Evolutionary conservation across 2,329 filamentous ascomycete genomes (phyloP), one percentile per base, ranked within the genome.

Genomic region (Metarhizium sp.): DNA sequence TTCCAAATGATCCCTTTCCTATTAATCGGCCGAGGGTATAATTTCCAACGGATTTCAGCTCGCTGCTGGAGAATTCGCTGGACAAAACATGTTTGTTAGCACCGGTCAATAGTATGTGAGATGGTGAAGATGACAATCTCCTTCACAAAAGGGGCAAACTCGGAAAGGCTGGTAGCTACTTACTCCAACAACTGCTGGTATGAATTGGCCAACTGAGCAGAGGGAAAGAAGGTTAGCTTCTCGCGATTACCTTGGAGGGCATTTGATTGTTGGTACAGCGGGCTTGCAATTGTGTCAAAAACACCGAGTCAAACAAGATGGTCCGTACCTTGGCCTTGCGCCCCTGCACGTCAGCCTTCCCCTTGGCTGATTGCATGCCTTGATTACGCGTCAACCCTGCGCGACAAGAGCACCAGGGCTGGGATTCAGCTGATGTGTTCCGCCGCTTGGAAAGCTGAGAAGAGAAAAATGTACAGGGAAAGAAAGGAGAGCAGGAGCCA

Each of bases 1-100:
- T 97, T 65, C 94, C 94, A 73, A 99, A 99, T 60, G 92, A 96
- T 56, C 94, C 94, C 69, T 97, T 99, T 62, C 94, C 94, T 68
- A 99, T 96, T 57, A 99, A 78, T 57, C 86, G 86, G 49, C 94
- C 94, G 56, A 99, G 81, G 40, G 86, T 86, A 72, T 99, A 99
- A 75, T 96, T 97, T 63, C 94, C 94, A 58, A 99, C 94, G 54
- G 86, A 90, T 66, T 88, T 87, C 62, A 99, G 83, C 61, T 99
- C 92, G 69, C 87, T 88, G 64, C 89, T 90, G 58, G 90, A 87
- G 76, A 99, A 99, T 74, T 97, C 92, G 76, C 90, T 96, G 70
- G 29, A 38, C 10, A 48, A 20, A n/a, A 55, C 61, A 57, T 51
- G 55, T 45, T 20, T 55, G 57, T 58, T 55, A 59, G 57, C 55